Evolutionary conservation across 2,329 filamentous ascomycete species (phyloP).

Genomic region (Aspergillus piperis): DNA sequence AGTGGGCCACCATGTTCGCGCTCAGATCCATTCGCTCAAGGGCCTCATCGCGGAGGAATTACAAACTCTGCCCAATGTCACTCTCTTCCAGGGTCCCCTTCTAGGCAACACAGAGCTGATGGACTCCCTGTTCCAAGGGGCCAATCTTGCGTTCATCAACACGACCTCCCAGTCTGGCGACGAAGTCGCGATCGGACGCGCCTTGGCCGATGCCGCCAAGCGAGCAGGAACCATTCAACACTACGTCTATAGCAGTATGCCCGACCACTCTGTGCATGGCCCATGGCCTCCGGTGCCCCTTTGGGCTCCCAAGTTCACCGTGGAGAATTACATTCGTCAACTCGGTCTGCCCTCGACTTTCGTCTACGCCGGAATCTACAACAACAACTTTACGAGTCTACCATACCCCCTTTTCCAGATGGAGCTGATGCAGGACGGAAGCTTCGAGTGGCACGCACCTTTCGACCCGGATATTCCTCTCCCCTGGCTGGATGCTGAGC

Average conservation of each 20-base stretch:
- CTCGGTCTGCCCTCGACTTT: constrained; percentile 85
- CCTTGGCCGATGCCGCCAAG: constrained; percentile 86
- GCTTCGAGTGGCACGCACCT: constrained; percentile 89
- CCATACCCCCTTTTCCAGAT: constrained; percentile 94
- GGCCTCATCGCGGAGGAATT: constrained; percentile 89
- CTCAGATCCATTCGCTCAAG: constrained; percentile 83
- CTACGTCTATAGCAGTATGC: constrained; percentile 97
- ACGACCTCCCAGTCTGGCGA: constrained; percentile 91
- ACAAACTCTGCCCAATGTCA: constrained; percentile 76
- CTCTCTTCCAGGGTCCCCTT: constrained; percentile 65
- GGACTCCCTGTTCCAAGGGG: constrained; percentile 75
- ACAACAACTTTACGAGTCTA: constrained; percentile 97
- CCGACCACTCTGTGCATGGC: constrained; percentile 82
- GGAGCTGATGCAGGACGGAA: constrained; percentile 80
- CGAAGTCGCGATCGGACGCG: constrained; percentile 84
- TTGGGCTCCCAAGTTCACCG: constrained; percentile 88
- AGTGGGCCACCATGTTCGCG: constrained; percentile 88
- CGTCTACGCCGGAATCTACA: constrained; percentile 96
- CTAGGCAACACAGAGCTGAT: constrained; percentile 74
- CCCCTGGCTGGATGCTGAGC: constrained; percentile 94
- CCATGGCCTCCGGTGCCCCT: constrained; percentile 83
- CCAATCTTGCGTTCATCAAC: constrained; percentile 93
- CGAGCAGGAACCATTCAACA: constrained; percentile 75
- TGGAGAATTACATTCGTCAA: constrained; percentile 86
- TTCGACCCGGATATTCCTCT: constrained; percentile 87